Evolutionary conservation across 78 protist species (phyloP), one percentile per base, ranked within the genome.

Genomic region (Isochrysis galbana): DNA sequence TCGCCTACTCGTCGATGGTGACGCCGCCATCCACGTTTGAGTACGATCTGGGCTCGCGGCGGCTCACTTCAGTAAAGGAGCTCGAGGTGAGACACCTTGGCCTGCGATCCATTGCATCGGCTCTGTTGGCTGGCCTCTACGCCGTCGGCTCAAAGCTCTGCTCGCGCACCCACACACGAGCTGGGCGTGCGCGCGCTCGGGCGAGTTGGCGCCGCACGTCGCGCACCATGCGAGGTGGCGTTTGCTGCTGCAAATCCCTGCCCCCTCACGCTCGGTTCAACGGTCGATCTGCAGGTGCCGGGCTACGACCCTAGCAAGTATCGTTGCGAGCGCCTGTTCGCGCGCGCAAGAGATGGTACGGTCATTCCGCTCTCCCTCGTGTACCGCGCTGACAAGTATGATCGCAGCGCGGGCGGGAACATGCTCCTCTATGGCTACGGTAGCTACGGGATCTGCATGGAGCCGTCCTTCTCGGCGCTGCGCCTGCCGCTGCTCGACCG

Each of bases 381-480:
- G 25, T 48, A 44, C 44, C 90, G 89, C 72, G 7, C 5, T 14
- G 77, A 72, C 83, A 1, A 0, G 32, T 39, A 3, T 36, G 77
- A 7, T 22, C 29, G 61, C 7, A 14, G 61, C 29, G 61, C 61
- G 61, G 61, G 46, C 86, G n/a, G 54, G n/a, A 23, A 78, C 92
- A 7, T 17, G n/a, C 19, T 67, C 36, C 61, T 90, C 32, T 51
- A 90, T 67, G 92, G 92, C 22, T 90, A 90, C 61, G 92, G 92
- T 42, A 26, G 45, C 25, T 90, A 90, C 41, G 92, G 83, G 38
- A 19, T 47, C 19, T 77, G 48, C 69, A 41, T 67, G 39, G 92
- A 90, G n/a, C 92, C 92, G 34, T 19, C 72, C 11, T 90, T 90
- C 86, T 36, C 45, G 32, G 0, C 34, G 34, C 4, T 4, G 17